Evolutionary conservation across 139 green algal species (phyloP).

Genomic region (Closterium sp.): DNA sequence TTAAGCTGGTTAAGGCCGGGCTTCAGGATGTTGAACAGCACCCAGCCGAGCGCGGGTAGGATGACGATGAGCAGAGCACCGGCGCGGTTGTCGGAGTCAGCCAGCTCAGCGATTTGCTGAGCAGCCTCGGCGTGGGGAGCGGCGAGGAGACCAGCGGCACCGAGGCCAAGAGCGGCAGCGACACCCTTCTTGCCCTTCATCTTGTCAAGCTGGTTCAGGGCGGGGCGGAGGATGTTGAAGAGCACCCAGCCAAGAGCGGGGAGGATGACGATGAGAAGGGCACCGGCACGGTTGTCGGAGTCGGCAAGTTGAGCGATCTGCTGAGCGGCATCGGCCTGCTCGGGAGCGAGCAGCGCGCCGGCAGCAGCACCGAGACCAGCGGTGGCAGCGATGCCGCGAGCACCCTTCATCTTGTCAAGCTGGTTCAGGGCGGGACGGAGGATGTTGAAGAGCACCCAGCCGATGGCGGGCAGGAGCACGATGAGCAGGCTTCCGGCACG

Average conservation of each 20-base stretch:
- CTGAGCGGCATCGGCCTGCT: constrained; percentile 31
- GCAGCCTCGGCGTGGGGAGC: constrained; percentile 18
- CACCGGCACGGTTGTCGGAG: constrained; percentile 62
- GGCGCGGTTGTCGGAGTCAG: constrained; percentile 67
- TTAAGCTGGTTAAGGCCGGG: constrained; percentile 65
- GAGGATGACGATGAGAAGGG: constrained; percentile 61
- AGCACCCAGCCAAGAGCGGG: constrained; percentile 72
- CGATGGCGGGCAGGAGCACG: constrained; percentile 63
- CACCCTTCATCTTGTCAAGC: constrained; percentile 63
- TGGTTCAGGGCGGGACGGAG: constrained; percentile 62
- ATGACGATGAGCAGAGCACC: constrained; percentile 59
- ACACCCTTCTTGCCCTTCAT: constrained; percentile 59
- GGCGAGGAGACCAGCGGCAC: constrained; percentile 19
- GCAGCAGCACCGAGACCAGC: constrained; percentile 33
- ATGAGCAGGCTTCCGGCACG: constrained; percentile 60
- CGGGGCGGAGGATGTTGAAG: constrained; percentile 74
- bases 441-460: constrained; percentile 83
- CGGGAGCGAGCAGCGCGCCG: constrained; percentile 13
- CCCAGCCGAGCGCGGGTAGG: constrained; percentile 69
- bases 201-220: constrained; percentile 67
- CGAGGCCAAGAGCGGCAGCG: constrained; percentile 24
- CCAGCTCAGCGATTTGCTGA: constrained; percentile 38
- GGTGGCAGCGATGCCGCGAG: constrained; percentile 43
- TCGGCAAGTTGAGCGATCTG: constrained; percentile 66
- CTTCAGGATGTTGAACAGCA: constrained; percentile 75